Evolutionary conservation across 768 basidiomycete species (phyloP).

Genomic region (Mycena crocata): DNA sequence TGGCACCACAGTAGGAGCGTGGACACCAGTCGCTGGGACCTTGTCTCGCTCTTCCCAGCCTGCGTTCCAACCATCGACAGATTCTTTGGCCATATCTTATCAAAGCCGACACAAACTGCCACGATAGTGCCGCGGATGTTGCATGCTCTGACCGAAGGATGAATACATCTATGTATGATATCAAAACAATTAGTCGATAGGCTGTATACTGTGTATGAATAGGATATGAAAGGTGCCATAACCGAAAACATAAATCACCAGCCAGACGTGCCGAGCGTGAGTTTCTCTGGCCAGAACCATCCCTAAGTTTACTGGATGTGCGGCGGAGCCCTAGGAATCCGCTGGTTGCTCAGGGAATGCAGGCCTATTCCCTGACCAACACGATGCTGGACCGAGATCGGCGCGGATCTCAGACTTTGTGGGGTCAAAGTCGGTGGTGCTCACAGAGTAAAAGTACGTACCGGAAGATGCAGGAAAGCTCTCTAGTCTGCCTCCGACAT

Average conservation of each 20-base stretch:
- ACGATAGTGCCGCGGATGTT: background rate
- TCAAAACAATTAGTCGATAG: no score
- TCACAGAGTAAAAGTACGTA: background rate
- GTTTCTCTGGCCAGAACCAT: no score
- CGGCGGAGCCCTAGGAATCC: background rate
- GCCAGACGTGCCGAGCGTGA: no score
- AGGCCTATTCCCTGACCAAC: background rate
- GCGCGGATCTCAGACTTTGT: background rate
- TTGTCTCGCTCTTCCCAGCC: background rate
- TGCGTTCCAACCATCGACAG: conserved; percentile 5
- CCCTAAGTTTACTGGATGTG: no score
- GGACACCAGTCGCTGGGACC: conserved; percentile 27
- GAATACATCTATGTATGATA: no score
- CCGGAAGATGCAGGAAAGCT: background rate
- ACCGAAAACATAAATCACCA: no score
- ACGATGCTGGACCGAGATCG: background rate
- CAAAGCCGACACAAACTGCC: background rate
- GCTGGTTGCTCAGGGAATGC: background rate
- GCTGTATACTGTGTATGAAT: no score
- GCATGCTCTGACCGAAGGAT: background rate
- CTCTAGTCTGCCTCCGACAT: conserved; percentile 43
- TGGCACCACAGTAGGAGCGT: conserved; percentile 20
- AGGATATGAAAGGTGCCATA: no score
- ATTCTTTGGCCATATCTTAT: conserved; percentile 4
- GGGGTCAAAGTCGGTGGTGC: background rate